Percentiles rank a stretch among this genome's conserved stretches.
Evolutionary conservation across 139 green algal species (phyloP).

Genomic region (Micractinium sp.): DNA sequence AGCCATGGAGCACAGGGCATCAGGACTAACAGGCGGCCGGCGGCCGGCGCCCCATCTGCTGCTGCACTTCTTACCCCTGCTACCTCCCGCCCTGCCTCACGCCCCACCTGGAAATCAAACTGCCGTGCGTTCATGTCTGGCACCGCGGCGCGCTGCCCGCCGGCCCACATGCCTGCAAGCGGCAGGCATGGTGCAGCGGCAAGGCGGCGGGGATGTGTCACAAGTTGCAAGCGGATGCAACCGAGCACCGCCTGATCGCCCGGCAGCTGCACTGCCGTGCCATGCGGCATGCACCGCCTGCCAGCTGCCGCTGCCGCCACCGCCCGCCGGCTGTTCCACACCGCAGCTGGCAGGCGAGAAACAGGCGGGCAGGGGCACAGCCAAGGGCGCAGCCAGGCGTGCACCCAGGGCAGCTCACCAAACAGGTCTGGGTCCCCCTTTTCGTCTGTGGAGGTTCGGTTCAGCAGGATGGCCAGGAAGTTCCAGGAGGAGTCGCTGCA

Average conservation of each 20-base stretch:
- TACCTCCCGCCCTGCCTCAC: not conserved
- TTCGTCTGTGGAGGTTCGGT: constrained; percentile 33
- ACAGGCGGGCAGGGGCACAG: not conserved
- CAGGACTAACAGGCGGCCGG: too few relatives aligned
- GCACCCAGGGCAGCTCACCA: not conserved
- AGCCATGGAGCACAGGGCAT: too few relatives aligned
- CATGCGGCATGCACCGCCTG: not conserved
- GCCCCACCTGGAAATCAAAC: constrained; percentile 1
- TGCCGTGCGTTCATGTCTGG: not conserved
- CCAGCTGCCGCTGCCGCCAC: not conserved
- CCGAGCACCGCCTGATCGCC: not conserved
- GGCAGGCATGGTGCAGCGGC: not conserved
- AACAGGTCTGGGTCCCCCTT: constrained; percentile 56
- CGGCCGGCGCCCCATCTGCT: too few relatives aligned
- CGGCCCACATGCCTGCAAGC: constrained; percentile 6
- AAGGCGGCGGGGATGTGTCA: too few relatives aligned
- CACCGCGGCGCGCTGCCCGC: not conserved
- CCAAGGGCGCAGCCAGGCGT: too few relatives aligned
- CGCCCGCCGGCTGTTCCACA: too few relatives aligned
- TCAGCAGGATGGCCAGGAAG: constrained; percentile 45
- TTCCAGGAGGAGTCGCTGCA: constrained; percentile 41
- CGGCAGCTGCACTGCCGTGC: not conserved
- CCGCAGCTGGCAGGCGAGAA: too few relatives aligned
- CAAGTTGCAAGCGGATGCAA: too few relatives aligned
- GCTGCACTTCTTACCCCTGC: too few relatives aligned